phyloP scores from a whole-genome alignment of 441 rosid genomes.

The Erysimum pusillum region DNA sequence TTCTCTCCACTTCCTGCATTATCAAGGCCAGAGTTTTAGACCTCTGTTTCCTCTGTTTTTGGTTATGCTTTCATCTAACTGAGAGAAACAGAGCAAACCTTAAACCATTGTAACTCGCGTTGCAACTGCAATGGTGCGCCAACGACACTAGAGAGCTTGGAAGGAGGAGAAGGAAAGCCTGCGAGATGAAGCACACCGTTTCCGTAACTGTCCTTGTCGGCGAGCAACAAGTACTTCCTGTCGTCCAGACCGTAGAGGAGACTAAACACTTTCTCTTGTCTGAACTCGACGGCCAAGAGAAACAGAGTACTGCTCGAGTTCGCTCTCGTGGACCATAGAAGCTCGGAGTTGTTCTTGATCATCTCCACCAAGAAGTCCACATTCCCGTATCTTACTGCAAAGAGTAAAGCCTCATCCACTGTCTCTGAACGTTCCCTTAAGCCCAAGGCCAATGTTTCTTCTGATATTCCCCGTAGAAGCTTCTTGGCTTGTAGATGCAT shows the following conservation, averaged over 20 bases:
- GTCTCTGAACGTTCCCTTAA: constrained; percentile 47
- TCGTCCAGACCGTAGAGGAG: constrained; percentile 46
- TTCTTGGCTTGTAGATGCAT: constrained; percentile 47
- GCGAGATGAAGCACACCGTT: constrained; percentile 58
- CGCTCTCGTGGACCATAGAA: constrained; percentile 48
- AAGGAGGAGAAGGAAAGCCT: constrained; percentile 49
- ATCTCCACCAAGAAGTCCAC: constrained; percentile 48
- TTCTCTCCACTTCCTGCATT: constrained; percentile 47
- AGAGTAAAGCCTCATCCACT: constrained; percentile 49
- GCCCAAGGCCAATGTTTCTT: constrained; percentile 45
- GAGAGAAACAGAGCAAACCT: constrained; percentile 47
- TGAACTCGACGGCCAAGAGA: constrained; percentile 47
- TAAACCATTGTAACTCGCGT: constrained; percentile 64
- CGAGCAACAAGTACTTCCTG: constrained; percentile 42
- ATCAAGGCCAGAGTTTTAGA: background rate
- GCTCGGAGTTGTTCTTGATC: constrained; percentile 48
- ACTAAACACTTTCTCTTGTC: constrained; percentile 54
- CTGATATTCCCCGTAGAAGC: constrained; percentile 46
- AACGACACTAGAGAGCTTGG: constrained; percentile 50
- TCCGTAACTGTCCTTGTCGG: constrained; percentile 39
- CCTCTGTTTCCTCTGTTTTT: constrained; percentile 20
- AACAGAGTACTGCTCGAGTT: constrained; percentile 48
- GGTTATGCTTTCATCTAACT: background rate
- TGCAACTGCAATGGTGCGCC: constrained; percentile 63
- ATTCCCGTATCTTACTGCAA: constrained; percentile 48